Evolutionary conservation across 208 protist genomes (phyloP).

Genomic region (Lotmaria passim): DNA sequence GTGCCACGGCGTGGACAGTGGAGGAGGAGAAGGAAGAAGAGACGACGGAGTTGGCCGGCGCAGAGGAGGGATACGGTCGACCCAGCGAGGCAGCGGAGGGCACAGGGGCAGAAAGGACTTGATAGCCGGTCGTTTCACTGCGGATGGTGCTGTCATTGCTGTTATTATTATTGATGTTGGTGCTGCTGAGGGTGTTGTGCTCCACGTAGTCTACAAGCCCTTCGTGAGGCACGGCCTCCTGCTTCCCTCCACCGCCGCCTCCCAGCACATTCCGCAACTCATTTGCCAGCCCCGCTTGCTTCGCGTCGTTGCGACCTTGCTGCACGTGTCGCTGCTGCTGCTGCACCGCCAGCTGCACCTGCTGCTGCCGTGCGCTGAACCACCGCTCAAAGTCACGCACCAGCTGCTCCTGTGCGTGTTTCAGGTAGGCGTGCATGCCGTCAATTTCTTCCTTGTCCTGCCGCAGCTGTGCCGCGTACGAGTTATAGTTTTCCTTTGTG

Average conservation of each 20-base stretch:
- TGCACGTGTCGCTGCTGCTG: constrained; percentile 27
- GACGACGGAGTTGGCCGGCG: neutral
- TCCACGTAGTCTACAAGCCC: neutral
- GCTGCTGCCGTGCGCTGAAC: constrained; percentile 73
- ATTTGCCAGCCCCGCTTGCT: constrained; percentile 1
- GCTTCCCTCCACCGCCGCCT: neutral
- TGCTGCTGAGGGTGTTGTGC: neutral
- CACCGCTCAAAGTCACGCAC: constrained; percentile 88
- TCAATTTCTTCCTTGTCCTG: constrained; percentile 87
- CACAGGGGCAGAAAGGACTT: neutral
- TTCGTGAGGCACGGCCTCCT: too few relatives aligned
- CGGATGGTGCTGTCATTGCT: neutral
- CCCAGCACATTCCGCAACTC: constrained; percentile 12
- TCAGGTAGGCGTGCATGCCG: constrained; percentile 87
- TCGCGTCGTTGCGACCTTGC: neutral
- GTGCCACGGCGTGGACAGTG: too few relatives aligned
- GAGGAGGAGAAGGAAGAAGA: too few relatives aligned
- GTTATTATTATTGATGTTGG: neutral
- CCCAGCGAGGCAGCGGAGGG: neutral
- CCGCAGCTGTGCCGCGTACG: constrained; percentile 45
- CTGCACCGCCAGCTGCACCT: constrained; percentile 56
- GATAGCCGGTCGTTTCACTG: neutral
- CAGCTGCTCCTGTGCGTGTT: constrained; percentile 82
- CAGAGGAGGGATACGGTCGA: neutral
- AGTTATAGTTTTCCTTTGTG: constrained; percentile 66